Percentiles rank a stretch among this genome's conserved stretches.
Conservation (phyloP, 805 yeast species). For the Kluyveromyces nonfermentans region DNA sequence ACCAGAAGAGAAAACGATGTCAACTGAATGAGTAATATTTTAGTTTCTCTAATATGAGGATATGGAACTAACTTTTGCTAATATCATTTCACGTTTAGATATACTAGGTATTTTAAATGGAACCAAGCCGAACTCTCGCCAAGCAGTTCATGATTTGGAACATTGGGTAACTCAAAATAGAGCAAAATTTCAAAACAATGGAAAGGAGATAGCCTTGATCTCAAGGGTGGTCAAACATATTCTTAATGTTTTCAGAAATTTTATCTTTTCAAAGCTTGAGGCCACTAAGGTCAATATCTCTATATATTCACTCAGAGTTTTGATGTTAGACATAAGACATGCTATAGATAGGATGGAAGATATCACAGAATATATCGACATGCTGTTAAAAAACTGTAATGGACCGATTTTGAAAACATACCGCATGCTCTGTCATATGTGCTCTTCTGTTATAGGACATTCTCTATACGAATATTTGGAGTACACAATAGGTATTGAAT, state of each 20-base stretch:
- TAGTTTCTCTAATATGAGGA: not conserved
- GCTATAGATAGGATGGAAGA: not conserved
- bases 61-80: not conserved
- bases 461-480: not conserved
- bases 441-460: not conserved
- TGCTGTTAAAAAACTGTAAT: not conserved
- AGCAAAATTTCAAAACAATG: too few species aligned
- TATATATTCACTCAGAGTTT: not conserved
- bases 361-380: not conserved
- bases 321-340: not conserved
- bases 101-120: not conserved
- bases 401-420: not conserved
- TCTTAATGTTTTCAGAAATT: not conserved
- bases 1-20: not conserved
- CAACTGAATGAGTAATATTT: too few species aligned
- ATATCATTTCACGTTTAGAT: not conserved
- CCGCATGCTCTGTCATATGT: not conserved
- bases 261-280: not conserved
- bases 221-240: not conserved
- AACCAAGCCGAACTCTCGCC: not conserved
- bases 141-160: not conserved
- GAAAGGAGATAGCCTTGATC: not conserved
- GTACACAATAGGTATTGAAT: not conserved
- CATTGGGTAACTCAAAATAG: not conserved
- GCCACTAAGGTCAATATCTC: not conserved